Evolutionary conservation across 2,329 filamentous ascomycete genomes (phyloP), one percentile per base, ranked within the genome.

Genomic region (Fusarium xyrophilum): DNA sequence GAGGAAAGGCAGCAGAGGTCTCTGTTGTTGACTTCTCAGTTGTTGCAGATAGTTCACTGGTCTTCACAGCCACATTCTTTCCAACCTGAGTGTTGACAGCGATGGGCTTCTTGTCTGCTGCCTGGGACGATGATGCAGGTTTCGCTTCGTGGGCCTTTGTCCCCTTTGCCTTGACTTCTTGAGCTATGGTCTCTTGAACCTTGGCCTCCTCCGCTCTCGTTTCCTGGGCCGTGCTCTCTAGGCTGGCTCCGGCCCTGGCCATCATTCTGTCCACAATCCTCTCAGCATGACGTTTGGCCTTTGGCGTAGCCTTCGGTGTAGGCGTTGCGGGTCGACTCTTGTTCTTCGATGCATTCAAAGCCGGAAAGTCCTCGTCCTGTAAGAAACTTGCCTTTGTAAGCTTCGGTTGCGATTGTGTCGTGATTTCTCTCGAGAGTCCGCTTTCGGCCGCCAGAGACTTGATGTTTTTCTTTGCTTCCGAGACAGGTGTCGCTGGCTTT

Each of bases 281-380:
- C 56, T 80, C 77, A 38, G 56, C 56, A 19, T 69, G 56, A 35
- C 74, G 77, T 71, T 76, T 80, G 12, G 73, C 68, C 42, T 76
- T 74, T 6, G 77, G 77, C 43, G 77, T 77, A 51, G 73, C 73
- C 54, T 76, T 80, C 9, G 78, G 73, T 2, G 76, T 75, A 2
- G 79, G 76, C 14, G 78, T 81, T 2, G 80, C 73, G 6, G 79
- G 77, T 74, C 40, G 76, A 55, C 35, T 76, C 71, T 25, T 69
- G 47, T 38, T 81, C 79, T 43, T 76, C 25, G 81, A 77, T 13
- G 84, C 79, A 63, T 85, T 82, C 9, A 90, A 78, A 6, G 86
- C 84, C 14, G 88, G 88, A 69, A 89, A 90, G 68, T 90, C 88
- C 69, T 89, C 87, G 27, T 88, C 85, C 62, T 88, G 83, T 44